These are phyloP conservation scores for Aurifilum marmelostoma DNA, from an alignment of 2,329 filamentous ascomycete species.

Conservation along the genomic window DNA sequence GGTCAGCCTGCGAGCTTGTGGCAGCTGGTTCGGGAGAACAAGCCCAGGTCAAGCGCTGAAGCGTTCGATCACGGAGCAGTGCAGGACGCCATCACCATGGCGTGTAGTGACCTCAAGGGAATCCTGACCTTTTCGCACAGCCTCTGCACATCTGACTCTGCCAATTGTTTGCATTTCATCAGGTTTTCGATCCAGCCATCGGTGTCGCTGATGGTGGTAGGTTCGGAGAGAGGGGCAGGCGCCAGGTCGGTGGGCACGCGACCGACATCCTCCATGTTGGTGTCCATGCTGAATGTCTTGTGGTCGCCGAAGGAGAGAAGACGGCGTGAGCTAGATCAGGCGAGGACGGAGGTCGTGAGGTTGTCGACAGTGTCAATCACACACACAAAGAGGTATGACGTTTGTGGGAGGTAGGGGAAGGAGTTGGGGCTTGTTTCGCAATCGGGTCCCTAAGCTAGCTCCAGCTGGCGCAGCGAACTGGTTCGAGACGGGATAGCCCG, in stretches of 20 bases:
- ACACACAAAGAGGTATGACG: slow-evolving; percentile 28
- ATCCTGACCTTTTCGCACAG: slow-evolving; percentile 90
- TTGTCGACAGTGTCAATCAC: slow-evolving; percentile 28
- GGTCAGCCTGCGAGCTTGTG: slow-evolving; percentile 38
- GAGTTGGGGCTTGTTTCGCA: slow-evolving; percentile 25
- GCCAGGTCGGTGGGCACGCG: slow-evolving; percentile 81
- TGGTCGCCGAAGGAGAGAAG: slow-evolving; percentile 10
- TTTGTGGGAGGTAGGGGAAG: slow-evolving; percentile 22
- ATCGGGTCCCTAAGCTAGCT: slow-evolving; percentile 18
- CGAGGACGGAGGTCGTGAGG: slow-evolving; percentile 22
- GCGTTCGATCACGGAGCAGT: background rate
- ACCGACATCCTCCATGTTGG: slow-evolving; percentile 98
- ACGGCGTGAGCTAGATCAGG: slow-evolving; percentile 20
- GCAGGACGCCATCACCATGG: background rate
- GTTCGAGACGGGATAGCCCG: slow-evolving; percentile 10
- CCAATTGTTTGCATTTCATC: slow-evolving; percentile 98
- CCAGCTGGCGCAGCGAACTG: slow-evolving; percentile 21
- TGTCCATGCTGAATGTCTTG: slow-evolving; percentile 70
- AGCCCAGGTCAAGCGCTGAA: background rate
- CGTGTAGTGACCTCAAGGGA: background rate
- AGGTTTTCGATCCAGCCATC: slow-evolving; percentile 98
- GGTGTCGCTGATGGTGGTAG: slow-evolving; percentile 86
- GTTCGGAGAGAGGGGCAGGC: slow-evolving; percentile 69
- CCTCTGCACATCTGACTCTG: slow-evolving; percentile 91
- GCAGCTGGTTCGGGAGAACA: slow-evolving; percentile 24